Conservation (phyloP, 495 filamentous ascomycete species). For the Penicillium atrosanguineum region DNA sequence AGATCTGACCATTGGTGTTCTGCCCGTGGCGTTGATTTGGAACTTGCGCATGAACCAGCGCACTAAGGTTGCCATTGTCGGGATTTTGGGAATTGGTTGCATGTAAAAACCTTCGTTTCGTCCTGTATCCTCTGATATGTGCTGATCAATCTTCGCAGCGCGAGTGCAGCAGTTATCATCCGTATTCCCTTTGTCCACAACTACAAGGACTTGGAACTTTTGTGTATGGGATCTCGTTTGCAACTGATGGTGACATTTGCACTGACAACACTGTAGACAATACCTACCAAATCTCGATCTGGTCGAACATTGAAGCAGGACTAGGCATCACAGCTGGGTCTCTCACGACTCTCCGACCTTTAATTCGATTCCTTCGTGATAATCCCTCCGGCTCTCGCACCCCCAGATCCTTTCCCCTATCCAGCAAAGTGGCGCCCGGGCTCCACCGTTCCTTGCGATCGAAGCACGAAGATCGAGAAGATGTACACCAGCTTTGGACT, state of each 20-base stretch:
- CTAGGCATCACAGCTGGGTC: slow-evolving; percentile 41
- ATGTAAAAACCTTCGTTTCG: slow-evolving; percentile 21
- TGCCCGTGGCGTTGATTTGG: slow-evolving; percentile 31
- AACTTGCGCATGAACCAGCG: slow-evolving; percentile 30
- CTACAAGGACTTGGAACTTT: slow-evolving; percentile 27
- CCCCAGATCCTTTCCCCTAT: slow-evolving; percentile 19
- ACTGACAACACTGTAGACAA: slow-evolving; percentile 18
- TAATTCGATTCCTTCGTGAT: slow-evolving; percentile 34
- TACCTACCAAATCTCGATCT: slow-evolving; percentile 38
- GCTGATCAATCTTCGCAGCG: slow-evolving; percentile 20
- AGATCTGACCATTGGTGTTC: slow-evolving; percentile 37
- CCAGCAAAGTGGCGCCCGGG: slow-evolving; percentile 13
- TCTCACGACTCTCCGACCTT: slow-evolving; percentile 37
- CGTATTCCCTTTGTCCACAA: slow-evolving; percentile 34
- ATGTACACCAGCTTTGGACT: slow-evolving; percentile 19
- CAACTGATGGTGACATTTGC: not conserved
- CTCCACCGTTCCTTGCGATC: slow-evolving; percentile 10
- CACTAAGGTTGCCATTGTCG: slow-evolving; percentile 25
- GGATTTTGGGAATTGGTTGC: slow-evolving; percentile 34
- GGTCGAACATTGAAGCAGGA: slow-evolving; percentile 38
- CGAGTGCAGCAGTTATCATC: slow-evolving; percentile 33
- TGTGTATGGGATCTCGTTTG: slow-evolving; percentile 18
- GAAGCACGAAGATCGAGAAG: slow-evolving; percentile 10
- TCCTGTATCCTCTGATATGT: not conserved
- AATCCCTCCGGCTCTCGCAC: slow-evolving; percentile 21